Evolutionary conservation across 768 basidiomycete genomes (phyloP), one percentile per base, ranked within the genome.

Genomic region (Leccinum rimulosum): DNA sequence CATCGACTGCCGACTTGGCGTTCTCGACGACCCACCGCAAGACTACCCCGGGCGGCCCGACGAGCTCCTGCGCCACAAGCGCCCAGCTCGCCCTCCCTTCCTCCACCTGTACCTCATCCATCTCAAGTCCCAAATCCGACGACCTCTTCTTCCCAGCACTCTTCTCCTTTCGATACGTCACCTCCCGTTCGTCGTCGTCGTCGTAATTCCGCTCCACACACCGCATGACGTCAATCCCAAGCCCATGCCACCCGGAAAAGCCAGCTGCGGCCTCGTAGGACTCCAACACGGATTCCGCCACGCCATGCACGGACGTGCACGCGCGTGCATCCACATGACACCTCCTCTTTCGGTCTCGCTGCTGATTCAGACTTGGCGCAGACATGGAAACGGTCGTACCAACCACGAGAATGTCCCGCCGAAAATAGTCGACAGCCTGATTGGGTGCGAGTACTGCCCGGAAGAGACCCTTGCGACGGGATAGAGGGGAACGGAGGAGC

Each of bases 211-310:
- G 28, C 22, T 58, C 28, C 40, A 35, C 33, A 17, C 48, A 17
- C n/a, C 28, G 56, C 40, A 54, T 35, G 55, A 54, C 27, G 22
- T 56, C 69, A 12, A 61, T 25, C 17, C 68, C 63, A 33, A 71
- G 60, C 25, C 70, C 70, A 25, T 59, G 61, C 70, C 70, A 72
- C 4, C 70, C 70, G 54, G 57, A 72, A 64, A 71, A 71, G 50
- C 68, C 70, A 4, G 66, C 63, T 1, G 70, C 64, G 0, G 70
- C 66, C 54, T 71, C 70, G 56, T 71, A 71, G 12, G 70, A 60
- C 17, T 52, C 62, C 50, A 71, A 45, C 4, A 61, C 64, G 0
- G 57, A 66, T 40, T 71, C 70, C 0, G 48, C 48, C 25, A 49
- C 48, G 48, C 48, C 64, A 9, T 30, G 59, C 25, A 57, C 19